These are phyloP conservation scores for Trematosphaeria pertusa DNA, from an alignment of 2,329 filamentous ascomycete genomes.

Conservation along the genomic window DNA sequence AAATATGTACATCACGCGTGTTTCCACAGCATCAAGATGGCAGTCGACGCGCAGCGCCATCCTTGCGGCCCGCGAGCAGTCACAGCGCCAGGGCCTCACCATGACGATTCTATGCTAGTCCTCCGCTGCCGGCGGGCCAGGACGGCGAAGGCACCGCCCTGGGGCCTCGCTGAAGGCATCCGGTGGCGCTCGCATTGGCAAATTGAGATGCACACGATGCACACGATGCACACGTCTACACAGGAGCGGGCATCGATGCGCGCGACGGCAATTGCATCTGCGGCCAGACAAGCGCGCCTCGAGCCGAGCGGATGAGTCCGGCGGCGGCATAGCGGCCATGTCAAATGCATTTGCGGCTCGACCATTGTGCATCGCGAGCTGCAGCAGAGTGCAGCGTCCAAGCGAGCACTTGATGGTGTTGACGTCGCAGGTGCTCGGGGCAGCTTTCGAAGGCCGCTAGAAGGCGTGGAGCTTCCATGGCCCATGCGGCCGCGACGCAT, in stretches of 20 bases:
- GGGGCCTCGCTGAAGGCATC: slow-evolving; percentile 39
- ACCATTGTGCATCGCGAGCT: not conserved
- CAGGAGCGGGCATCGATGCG: too few species aligned
- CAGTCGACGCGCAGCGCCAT: slow-evolving; percentile 36
- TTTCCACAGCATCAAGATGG: slow-evolving; percentile 33
- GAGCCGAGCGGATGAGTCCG: too few species aligned
- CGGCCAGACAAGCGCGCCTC: too few species aligned
- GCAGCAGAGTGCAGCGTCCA: not conserved
- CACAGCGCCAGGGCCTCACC: slow-evolving; percentile 36
- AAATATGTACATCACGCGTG: slow-evolving; percentile 40
- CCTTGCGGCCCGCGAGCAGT: slow-evolving; percentile 38
- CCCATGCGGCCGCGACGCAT: slow-evolving; percentile 17
- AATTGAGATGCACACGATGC: slow-evolving; percentile 26
- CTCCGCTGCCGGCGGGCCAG: slow-evolving; percentile 36
- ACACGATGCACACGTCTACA: too few species aligned
- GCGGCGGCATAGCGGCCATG: too few species aligned
- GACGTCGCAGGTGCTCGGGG: slow-evolving; percentile 20
- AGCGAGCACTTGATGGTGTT: slow-evolving; percentile 4
- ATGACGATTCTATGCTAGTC: slow-evolving; percentile 33
- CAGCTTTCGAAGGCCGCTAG: slow-evolving; percentile 35
- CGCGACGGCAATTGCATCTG: too few species aligned
- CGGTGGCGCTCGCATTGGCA: slow-evolving; percentile 40
- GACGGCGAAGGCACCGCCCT: too few species aligned
- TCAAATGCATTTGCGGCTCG: not conserved
- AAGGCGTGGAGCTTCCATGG: slow-evolving; percentile 28